Conservation (phyloP, 2,329 filamentous ascomycete genomes). For the Aureobasidium sp. region DNA sequence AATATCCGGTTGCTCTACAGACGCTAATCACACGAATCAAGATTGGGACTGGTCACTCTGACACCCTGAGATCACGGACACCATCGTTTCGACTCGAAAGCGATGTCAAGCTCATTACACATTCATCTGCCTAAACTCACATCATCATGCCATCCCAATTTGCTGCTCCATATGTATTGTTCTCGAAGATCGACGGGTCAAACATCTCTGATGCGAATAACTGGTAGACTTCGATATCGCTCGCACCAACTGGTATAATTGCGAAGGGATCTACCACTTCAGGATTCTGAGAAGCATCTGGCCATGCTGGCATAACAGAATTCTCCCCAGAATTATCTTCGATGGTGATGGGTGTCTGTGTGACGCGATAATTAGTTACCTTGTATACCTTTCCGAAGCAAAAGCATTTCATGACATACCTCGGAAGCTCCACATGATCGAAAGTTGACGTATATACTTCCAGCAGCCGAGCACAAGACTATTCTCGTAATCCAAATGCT, state of each 20-base stretch:
- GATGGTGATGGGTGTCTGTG: background rate
- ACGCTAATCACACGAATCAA: too few relatives aligned
- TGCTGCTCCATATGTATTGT: background rate
- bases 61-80: too few relatives aligned
- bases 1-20: too few relatives aligned
- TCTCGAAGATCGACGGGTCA: conserved; percentile 1
- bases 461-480: conserved; percentile 7
- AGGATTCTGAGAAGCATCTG: background rate
- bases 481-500: background rate
- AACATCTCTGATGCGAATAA: conserved; percentile 4
- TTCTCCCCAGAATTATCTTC: background rate
- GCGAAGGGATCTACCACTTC: background rate
- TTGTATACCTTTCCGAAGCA: background rate
- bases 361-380: background rate
- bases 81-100: too few relatives aligned
- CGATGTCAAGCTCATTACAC: too few relatives aligned
- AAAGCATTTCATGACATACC: background rate
- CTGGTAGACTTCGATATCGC: background rate
- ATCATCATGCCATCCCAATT: background rate
- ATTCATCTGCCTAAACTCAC: too few relatives aligned
- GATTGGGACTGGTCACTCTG: too few relatives aligned
- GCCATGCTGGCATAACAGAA: background rate
- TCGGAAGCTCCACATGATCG: background rate
- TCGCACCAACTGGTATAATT: background rate
- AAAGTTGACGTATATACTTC: conserved; percentile 2